phyloP scores from a whole-genome alignment of 805 yeast genomes.

The Yarrowia sp. region DNA sequence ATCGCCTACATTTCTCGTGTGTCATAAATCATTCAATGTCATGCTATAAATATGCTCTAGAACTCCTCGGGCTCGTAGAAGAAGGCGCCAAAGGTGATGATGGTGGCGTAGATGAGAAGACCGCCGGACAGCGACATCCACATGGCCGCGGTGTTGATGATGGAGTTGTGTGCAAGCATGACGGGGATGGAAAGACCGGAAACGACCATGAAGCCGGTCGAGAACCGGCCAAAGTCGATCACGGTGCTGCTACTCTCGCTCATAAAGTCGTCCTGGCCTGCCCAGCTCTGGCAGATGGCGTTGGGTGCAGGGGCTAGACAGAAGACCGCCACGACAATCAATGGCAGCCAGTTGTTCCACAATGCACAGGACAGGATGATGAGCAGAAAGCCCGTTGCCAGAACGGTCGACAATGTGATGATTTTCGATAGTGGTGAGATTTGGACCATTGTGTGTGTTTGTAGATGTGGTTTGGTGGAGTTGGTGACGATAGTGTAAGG shows the following conservation, averaged over 20 bases:
- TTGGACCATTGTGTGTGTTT: constrained; percentile 42
- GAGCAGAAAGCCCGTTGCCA: constrained; percentile 88
- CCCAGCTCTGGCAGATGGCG: constrained; percentile 59
- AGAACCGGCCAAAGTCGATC: constrained; percentile 80
- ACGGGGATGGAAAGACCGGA: constrained; percentile 80
- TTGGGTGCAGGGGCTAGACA: constrained; percentile 77
- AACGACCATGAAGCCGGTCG: constrained; percentile 76
- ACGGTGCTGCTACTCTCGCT: constrained; percentile 58
- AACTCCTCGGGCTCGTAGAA: constrained; percentile 65
- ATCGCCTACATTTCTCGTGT: too few species aligned
- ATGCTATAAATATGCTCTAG: constrained; percentile 42
- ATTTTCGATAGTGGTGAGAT: constrained; percentile 76
- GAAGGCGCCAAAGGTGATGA: constrained; percentile 79
- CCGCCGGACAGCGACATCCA: constrained; percentile 85
- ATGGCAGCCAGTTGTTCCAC: constrained; percentile 90
- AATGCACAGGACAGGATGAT: constrained; percentile 88
- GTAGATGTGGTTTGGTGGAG: neutral
- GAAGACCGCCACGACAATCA: constrained; percentile 64
- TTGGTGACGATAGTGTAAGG: neutral
- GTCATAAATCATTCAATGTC: constrained; percentile 7
- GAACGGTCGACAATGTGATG: constrained; percentile 73
- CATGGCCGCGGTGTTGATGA: constrained; percentile 74
- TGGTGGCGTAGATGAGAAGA: constrained; percentile 78
- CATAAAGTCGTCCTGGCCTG: constrained; percentile 65
- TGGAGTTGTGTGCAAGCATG: constrained; percentile 74